phyloP scores from a whole-genome alignment of 495 filamentous ascomycete species.

The Aspergillus cristatus region DNA sequence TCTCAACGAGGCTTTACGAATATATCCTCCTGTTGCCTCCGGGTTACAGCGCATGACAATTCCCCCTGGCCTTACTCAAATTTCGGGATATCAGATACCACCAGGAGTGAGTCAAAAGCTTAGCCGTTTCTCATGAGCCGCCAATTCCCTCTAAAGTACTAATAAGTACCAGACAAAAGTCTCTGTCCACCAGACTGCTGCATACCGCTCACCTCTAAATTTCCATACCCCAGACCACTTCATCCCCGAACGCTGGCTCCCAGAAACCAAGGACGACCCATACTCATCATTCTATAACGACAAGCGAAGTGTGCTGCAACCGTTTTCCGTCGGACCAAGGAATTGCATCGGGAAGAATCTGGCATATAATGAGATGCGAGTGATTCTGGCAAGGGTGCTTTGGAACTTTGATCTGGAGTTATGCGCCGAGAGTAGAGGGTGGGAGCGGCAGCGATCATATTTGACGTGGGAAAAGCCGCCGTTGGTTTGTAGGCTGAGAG shows the following conservation, averaged over 20 bases:
- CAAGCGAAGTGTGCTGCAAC: constrained; percentile 3
- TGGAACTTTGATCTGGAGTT: constrained; percentile 15
- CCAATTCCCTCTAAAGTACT: no score
- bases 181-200: constrained; percentile 1
- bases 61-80: neutral
- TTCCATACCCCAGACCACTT: constrained; percentile 2
- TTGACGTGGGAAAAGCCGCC: neutral
- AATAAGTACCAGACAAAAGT: constrained; percentile 2
- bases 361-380: constrained; percentile 7
- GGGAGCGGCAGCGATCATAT: neutral
- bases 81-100: neutral
- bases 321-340: constrained; percentile 8
- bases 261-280: neutral
- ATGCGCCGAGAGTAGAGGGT: neutral
- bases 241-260: constrained; percentile 2
- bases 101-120: neutral
- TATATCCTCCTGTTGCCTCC: constrained; percentile 21
- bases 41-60: constrained; percentile 14
- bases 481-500: neutral
- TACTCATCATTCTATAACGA: constrained; percentile 1
- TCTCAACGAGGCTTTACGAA: constrained; percentile 21
- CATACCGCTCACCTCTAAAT: neutral
- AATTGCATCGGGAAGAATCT: constrained; percentile 8
- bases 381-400: constrained; percentile 11
- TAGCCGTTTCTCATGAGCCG: no score